Evolutionary conservation across 148 eudicot species (phyloP).

Genomic region (Spergularia bocconei): DNA sequence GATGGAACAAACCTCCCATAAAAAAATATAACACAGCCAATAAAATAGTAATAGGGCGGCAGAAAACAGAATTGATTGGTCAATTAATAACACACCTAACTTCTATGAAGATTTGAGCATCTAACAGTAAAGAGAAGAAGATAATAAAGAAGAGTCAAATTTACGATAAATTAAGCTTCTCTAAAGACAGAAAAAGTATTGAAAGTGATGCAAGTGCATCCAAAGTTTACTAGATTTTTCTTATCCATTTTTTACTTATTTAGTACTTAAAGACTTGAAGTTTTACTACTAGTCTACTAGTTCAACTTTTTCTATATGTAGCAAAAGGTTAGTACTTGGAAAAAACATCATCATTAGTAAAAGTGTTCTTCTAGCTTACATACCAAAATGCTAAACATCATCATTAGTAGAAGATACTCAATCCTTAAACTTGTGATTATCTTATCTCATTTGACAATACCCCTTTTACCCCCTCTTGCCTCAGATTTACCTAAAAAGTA

Average conservation of each 20-base stretch:
- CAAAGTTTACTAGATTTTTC: background rate
- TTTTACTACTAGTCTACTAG: no score
- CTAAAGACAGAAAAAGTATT: background rate
- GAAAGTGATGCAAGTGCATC: background rate
- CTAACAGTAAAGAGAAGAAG: background rate
- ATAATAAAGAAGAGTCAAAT: background rate
- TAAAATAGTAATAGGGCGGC: background rate
- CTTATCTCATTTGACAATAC: background rate
- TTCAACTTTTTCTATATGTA: background rate
- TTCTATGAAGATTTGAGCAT: background rate
- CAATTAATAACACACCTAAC: background rate
- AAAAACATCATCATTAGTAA: constrained; percentile 14
- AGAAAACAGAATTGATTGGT: no score
- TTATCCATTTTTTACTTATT: background rate
- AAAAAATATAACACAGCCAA: background rate
- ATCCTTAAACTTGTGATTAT: background rate
- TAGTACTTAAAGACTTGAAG: background rate
- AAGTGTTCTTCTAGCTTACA: background rate
- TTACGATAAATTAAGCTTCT: background rate
- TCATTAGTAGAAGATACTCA: no score
- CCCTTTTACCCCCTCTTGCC: no score
- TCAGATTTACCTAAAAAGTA: no score
- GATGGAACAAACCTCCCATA: no score
- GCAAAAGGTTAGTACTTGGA: background rate
- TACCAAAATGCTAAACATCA: background rate